Evolutionary conservation across 2,329 filamentous ascomycete species (phyloP).

Genomic region (Coccinonectria pachysandricola): DNA sequence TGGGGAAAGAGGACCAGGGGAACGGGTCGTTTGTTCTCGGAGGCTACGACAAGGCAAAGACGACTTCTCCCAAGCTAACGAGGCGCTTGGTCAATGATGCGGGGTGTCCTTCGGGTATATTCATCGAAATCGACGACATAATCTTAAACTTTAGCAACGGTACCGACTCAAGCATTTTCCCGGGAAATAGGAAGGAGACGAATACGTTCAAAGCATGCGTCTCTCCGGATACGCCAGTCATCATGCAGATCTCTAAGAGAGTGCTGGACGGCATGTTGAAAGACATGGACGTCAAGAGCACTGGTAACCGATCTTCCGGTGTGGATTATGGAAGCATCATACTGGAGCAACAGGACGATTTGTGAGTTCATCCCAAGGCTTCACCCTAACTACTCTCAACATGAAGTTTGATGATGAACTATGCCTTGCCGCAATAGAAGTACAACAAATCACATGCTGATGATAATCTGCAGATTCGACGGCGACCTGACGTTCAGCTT

Average conservation of each 20-base stretch:
- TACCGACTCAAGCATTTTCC: constrained; percentile 6
- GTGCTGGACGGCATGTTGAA: constrained; percentile 3
- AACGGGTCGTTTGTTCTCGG: constrained; percentile 6
- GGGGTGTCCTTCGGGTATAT: constrained; percentile 2
- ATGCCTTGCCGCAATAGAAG: too few species aligned
- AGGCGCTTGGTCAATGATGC: not conserved
- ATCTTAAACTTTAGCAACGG: constrained; percentile 6
- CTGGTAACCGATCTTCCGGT: constrained; percentile 1
- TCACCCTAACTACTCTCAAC: too few species aligned
- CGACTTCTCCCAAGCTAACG: constrained; percentile 3
- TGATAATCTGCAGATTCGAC: too few species aligned
- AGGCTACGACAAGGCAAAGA: constrained; percentile 9
- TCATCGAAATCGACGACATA: constrained; percentile 5
- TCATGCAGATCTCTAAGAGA: constrained; percentile 5
- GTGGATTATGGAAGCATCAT: constrained; percentile 2
- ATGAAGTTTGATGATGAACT: too few species aligned
- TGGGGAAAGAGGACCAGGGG: constrained; percentile 2
- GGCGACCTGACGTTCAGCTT: constrained; percentile 4
- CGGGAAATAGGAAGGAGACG: constrained; percentile 1
- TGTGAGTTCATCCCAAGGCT: too few species aligned
- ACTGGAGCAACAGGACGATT: constrained; percentile 1
- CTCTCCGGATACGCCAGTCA: constrained; percentile 2
- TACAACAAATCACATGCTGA: too few species aligned
- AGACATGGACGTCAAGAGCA: constrained; percentile 2
- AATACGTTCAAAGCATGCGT: constrained; percentile 4